Conservation (phyloP, 2,329 filamentous ascomycete species). For the Sporothrix pseudoabietina region DNA sequence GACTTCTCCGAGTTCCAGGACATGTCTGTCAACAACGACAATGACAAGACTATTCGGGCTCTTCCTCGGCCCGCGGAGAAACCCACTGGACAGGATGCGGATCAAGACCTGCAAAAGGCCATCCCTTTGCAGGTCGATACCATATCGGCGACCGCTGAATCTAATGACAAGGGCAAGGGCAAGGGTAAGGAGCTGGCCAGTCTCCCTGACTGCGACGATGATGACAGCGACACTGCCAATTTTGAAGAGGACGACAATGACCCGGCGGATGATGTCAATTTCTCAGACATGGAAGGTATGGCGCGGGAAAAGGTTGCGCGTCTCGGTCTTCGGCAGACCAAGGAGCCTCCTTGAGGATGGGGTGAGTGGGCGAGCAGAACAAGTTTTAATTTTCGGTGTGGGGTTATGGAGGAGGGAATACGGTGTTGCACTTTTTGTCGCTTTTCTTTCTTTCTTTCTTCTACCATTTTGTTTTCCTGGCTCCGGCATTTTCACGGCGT, state of each 20-base stretch:
- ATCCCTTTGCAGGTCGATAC: not conserved
- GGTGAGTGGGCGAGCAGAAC: not conserved
- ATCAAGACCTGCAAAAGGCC: not conserved
- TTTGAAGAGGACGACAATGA: conserved; percentile 10
- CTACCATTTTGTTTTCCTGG: no score
- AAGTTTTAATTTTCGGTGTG: no score
- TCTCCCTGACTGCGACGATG: not conserved
- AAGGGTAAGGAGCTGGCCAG: not conserved
- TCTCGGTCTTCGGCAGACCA: not conserved
- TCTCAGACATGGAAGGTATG: not conserved
- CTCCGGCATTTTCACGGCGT: no score
- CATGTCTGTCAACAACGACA: not conserved
- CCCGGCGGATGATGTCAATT: not conserved
- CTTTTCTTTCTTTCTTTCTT: no score
- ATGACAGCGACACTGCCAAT: not conserved
- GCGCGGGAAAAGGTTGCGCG: not conserved
- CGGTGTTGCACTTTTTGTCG: no score
- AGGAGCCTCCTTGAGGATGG: not conserved
- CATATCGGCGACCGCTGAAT: not conserved
- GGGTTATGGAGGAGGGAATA: no score
- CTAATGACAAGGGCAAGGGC: not conserved
- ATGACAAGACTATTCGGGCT: not conserved
- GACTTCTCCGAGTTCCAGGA: not conserved
- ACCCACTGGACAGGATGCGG: not conserved
- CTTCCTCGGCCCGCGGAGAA: not conserved